These are phyloP conservation scores for Aureobasidium sp. DNA, from an alignment of 2,329 filamentous ascomycete species.

Conservation along the genomic window DNA sequence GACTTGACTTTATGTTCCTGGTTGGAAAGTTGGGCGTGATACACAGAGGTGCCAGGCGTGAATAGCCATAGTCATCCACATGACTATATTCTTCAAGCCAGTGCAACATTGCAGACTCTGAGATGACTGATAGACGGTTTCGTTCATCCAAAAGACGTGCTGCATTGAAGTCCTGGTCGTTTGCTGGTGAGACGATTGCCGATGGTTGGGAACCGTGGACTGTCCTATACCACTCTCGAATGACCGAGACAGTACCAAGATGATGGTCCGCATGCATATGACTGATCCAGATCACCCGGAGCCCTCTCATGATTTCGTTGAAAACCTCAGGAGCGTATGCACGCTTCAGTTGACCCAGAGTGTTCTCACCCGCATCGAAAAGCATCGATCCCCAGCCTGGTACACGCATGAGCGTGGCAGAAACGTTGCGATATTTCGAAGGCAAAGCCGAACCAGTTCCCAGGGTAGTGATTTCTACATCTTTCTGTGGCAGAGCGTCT, in stretches of 20 bases:
- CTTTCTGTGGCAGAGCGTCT: constrained; percentile 61
- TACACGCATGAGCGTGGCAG: constrained; percentile 74
- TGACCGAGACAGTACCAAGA: constrained; percentile 72
- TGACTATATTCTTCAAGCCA: constrained; percentile 75
- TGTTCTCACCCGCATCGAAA: constrained; percentile 88
- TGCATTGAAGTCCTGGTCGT: constrained; percentile 29
- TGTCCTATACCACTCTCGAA: constrained; percentile 69
- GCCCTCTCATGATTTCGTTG: constrained; percentile 63
- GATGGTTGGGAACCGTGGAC: constrained; percentile 38
- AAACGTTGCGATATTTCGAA: constrained; percentile 93
- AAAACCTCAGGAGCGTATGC: constrained; percentile 61
- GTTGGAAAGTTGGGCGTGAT: constrained; percentile 29
- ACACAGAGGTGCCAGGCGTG: constrained; percentile 47
- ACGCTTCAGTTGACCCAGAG: constrained; percentile 76
- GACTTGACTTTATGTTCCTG: constrained; percentile 21
- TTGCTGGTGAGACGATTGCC: constrained; percentile 18
- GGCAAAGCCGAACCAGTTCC: constrained; percentile 88
- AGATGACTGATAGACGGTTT: constrained; percentile 56
- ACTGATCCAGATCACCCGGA: constrained; percentile 84
- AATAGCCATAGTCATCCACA: constrained; percentile 70
- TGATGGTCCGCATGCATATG: constrained; percentile 97
- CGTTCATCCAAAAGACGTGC: constrained; percentile 17
- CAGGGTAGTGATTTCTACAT: constrained; percentile 77
- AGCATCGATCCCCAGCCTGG: constrained; percentile 83
- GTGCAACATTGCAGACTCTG: constrained; percentile 61